phyloP scores from a whole-genome alignment of 169 alveolate genomes.

The Amoebophrya sp. region DNA sequence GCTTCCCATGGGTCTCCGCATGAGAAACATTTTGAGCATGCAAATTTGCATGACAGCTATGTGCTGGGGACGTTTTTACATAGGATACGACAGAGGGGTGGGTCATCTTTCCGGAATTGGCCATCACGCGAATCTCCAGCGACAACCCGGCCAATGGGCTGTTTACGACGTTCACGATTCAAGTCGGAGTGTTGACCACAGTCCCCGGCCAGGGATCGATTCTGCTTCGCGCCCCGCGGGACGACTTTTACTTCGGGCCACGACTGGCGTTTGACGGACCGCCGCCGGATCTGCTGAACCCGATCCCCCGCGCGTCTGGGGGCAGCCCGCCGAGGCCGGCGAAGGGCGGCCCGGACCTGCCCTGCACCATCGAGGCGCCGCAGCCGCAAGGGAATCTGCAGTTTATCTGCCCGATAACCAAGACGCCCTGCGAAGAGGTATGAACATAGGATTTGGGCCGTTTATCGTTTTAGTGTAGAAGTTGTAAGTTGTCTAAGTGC shows the following conservation, averaged over 20 bases:
- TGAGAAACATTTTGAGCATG: too few species aligned
- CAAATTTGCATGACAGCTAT: too few species aligned
- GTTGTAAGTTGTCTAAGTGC: too few species aligned
- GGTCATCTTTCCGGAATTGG: conserved; percentile 17
- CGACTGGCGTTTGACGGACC: not conserved
- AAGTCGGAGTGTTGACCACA: not conserved
- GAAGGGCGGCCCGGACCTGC: not conserved
- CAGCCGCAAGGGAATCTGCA: conserved; percentile 21
- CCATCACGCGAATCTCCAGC: not conserved
- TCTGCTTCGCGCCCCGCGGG: conserved; percentile 5
- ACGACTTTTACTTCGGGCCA: conserved; percentile 21
- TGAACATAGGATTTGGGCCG: too few species aligned
- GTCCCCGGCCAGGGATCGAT: conserved; percentile 24
- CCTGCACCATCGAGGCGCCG: not conserved
- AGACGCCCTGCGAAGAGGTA: not conserved
- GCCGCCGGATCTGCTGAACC: not conserved
- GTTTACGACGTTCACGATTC: conserved; percentile 29
- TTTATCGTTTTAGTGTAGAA: too few species aligned
- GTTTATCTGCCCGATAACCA: not conserved
- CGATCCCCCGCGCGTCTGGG: conserved; percentile 24
- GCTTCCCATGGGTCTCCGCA: too few species aligned
- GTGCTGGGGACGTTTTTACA: too few species aligned
- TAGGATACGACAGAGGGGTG: too few species aligned
- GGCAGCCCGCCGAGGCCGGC: not conserved
- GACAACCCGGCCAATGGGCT: conserved; percentile 32